A percentile compares a stretch with the other conserved stretches of the same genome.
phyloP scores from a whole-genome alignment of 73 alveolate species.

The Durusdinium trenchii region DNA sequence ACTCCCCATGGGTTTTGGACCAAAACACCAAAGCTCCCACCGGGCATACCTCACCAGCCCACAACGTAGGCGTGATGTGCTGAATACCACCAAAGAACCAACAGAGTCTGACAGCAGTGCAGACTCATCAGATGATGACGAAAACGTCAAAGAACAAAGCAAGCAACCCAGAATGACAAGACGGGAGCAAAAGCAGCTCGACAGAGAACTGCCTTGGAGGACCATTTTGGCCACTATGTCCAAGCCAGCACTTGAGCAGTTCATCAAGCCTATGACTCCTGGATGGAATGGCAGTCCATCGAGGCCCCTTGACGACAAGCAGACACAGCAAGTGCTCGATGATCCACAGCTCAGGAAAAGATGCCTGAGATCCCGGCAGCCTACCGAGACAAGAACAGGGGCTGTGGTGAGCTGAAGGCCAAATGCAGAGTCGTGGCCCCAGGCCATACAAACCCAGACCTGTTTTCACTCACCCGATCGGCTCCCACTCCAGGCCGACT shows the following conservation, averaged over 20 bases:
- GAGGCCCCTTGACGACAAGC: not conserved
- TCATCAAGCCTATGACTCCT: not conserved
- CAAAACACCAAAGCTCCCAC: not conserved
- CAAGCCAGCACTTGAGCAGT: not conserved
- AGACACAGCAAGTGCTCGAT: not conserved
- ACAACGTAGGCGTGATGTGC: not conserved
- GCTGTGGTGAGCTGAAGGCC: slow-evolving; percentile 9
- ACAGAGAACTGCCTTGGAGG: slow-evolving; percentile 48
- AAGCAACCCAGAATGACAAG: not conserved
- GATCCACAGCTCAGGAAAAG: not conserved
- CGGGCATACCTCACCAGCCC: not conserved
- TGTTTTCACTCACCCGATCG: not conserved
- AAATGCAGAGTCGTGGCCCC: not conserved
- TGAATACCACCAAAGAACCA: not conserved
- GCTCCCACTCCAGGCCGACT: not conserved
- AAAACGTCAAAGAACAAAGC: not conserved
- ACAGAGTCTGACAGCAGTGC: slow-evolving; percentile 3
- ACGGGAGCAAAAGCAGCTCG: not conserved
- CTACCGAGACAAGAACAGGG: slow-evolving; percentile 13
- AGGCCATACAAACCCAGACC: slow-evolving; percentile 20
- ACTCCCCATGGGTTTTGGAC: not conserved
- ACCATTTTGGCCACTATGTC: not conserved
- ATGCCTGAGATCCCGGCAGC: slow-evolving; percentile 3
- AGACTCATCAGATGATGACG: not conserved
- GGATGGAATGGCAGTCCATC: slow-evolving; percentile 20